Evolutionary conservation across 108 stramenopile genomes (phyloP).

Genomic region (Chaetoceros tenuissimus): DNA sequence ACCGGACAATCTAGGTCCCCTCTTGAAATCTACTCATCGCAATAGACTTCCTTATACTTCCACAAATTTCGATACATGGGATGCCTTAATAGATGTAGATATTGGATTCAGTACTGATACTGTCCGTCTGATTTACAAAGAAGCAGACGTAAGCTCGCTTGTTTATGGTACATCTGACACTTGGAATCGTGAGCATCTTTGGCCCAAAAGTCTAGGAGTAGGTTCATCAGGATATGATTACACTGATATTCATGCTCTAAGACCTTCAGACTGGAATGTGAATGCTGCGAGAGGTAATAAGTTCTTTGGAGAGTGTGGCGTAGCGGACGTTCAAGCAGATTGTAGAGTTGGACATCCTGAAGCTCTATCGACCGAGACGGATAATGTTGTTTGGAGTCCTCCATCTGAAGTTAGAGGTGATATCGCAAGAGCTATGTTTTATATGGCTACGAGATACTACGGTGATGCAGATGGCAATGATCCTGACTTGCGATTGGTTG

Average conservation of each 20-base stretch:
- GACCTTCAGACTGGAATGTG: conserved; percentile 54
- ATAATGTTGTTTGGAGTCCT: conserved; percentile 29
- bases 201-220: conserved; percentile 50
- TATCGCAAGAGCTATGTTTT: conserved; percentile 66
- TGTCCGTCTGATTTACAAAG: conserved; percentile 35
- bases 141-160: conserved; percentile 14
- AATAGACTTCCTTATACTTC: conserved; percentile 42
- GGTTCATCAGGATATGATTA: conserved; percentile 27
- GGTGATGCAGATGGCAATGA: conserved; percentile 20
- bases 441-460: conserved; percentile 65
- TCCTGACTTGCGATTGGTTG: conserved; percentile 14
- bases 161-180: conserved; percentile 26
- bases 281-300: conserved; percentile 51
- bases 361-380: conserved; percentile 27
- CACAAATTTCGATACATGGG: conserved; percentile 42
- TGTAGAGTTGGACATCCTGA: conserved; percentile 34
- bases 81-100: conserved; percentile 49
- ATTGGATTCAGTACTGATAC: conserved; percentile 14
- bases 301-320: conserved; percentile 37
- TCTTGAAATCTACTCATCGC: conserved; percentile 33
- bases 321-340: conserved; percentile 4
- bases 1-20: conserved; percentile 6
- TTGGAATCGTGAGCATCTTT: conserved; percentile 83
- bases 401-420: conserved; percentile 53
- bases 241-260: conserved; percentile 61